Conservation (phyloP, 768 basidiomycete species). For the Mrakia frigida region DNA sequence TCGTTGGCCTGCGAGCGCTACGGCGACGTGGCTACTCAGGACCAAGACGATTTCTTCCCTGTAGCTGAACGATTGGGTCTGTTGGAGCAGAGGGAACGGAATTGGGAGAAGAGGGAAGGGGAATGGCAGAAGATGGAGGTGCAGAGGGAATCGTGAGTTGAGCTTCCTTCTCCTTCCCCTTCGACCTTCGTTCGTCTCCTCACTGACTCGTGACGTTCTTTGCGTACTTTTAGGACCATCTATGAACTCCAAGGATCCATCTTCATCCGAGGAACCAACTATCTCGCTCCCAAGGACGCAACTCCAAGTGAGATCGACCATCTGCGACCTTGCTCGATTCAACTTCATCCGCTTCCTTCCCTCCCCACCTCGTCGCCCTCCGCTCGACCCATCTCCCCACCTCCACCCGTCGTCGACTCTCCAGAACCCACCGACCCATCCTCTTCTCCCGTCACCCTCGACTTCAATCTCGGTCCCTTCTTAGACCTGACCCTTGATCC, state of each 20-base stretch:
- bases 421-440: background rate
- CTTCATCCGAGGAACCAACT: constrained; percentile 27
- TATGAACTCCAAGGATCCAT: constrained; percentile 29
- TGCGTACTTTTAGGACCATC: background rate
- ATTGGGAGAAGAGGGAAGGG: constrained; percentile 3
- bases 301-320: background rate
- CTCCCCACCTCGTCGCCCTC: background rate
- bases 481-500: constrained; percentile 31
- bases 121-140: background rate
- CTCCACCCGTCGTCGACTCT: too few relatives aligned
- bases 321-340: background rate
- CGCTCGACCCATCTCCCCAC: background rate
- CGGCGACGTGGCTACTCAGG: background rate
- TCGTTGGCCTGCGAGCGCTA: background rate
- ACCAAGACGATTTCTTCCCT: background rate
- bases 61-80: background rate
- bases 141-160: constrained; percentile 5
- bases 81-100: background rate
- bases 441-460: background rate
- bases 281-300: background rate
- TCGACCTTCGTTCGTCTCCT: background rate
- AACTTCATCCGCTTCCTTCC: constrained; percentile 21
- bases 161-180: background rate
- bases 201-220: background rate
- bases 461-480: constrained; percentile 27